phyloP scores from a whole-genome alignment of 192 early-diverging fungal species.

The Umbelopsis sp. region DNA sequence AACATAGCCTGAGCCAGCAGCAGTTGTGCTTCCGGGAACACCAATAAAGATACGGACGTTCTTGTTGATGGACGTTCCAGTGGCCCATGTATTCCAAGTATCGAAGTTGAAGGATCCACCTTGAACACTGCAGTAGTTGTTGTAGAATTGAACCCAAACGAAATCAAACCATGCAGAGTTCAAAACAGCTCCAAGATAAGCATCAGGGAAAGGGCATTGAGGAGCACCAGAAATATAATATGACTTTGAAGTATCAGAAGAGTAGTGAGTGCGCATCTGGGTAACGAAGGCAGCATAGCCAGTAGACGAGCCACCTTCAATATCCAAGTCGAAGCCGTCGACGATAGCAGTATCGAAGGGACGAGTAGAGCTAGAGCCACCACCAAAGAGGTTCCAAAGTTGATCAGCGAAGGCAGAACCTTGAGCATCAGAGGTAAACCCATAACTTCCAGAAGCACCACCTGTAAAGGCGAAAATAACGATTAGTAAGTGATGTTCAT shows the following conservation, averaged over 20 bases:
- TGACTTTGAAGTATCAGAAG: slow-evolving; percentile 42
- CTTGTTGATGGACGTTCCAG: slow-evolving; percentile 58
- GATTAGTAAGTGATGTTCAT: background rate
- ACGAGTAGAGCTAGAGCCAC: slow-evolving; percentile 58
- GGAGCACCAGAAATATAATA: slow-evolving; percentile 72
- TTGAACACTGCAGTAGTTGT: slow-evolving; percentile 70
- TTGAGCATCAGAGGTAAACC: slow-evolving; percentile 57
- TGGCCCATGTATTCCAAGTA: slow-evolving; percentile 72
- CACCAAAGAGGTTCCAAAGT: slow-evolving; percentile 79
- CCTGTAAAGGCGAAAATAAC: slow-evolving; percentile 31
- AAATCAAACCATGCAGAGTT: slow-evolving; percentile 64
- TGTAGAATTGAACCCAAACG: slow-evolving; percentile 81
- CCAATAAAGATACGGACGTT: slow-evolving; percentile 67
- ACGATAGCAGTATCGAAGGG: slow-evolving; percentile 72
- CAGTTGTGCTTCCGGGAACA: slow-evolving; percentile 64
- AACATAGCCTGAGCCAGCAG: slow-evolving; percentile 63
- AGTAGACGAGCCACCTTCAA: slow-evolving; percentile 64
- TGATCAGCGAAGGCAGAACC: slow-evolving; percentile 64
- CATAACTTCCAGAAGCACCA: slow-evolving; percentile 65
- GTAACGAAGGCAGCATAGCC: slow-evolving; percentile 64
- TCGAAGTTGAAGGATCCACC: slow-evolving; percentile 70
- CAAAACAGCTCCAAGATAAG: slow-evolving; percentile 58
- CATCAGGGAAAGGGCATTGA: slow-evolving; percentile 80
- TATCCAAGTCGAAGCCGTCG: slow-evolving; percentile 55
- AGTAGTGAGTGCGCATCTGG: slow-evolving; percentile 54